Conservation (phyloP, 2,329 filamentous ascomycete genomes). For the Grosmannia serpens region DNA sequence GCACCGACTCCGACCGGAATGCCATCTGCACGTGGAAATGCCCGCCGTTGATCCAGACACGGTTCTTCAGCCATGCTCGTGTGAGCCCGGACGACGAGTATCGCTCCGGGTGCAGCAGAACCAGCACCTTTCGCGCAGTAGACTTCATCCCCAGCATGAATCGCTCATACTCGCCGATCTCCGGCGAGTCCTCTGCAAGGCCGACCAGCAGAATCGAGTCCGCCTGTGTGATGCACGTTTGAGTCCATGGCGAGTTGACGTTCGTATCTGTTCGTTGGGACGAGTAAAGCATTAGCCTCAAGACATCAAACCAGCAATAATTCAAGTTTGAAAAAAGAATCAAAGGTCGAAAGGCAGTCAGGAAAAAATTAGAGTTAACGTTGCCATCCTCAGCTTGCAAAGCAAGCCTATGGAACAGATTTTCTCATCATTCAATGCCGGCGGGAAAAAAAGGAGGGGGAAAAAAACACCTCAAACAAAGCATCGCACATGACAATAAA, state of each 20-base stretch:
- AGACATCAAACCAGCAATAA: neutral
- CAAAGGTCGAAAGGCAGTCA: conserved; percentile 25
- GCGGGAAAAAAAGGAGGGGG: neutral
- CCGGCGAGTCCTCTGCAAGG: conserved; percentile 77
- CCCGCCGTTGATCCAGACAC: conserved; percentile 95
- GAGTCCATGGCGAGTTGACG: conserved; percentile 95
- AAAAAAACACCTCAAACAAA: neutral
- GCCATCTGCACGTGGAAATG: conserved; percentile 98
- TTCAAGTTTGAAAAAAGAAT: neutral
- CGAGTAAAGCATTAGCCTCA: neutral
- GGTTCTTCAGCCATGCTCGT: conserved; percentile 78
- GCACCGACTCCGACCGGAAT: conserved; percentile 64
- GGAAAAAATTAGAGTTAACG: conserved; percentile 60
- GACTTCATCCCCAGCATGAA: conserved; percentile 97
- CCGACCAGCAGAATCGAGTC: conserved; percentile 93
- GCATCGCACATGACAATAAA: neutral
- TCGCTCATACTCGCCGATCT: conserved; percentile 90
- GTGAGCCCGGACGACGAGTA: conserved; percentile 80
- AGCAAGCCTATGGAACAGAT: conserved; percentile 34
- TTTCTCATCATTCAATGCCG: conserved; percentile 38
- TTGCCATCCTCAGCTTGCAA: conserved; percentile 39
- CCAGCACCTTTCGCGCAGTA: conserved; percentile 84
- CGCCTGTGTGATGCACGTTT: conserved; percentile 93
- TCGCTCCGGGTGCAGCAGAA: conserved; percentile 78
- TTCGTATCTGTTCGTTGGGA: conserved; percentile 59